A percentile compares a stretch with the other conserved stretches of the same genome.
These are phyloP conservation scores for Saitozyma sp. DNA, from an alignment of 768 basidiomycete species.

Conservation along the genomic window DNA sequence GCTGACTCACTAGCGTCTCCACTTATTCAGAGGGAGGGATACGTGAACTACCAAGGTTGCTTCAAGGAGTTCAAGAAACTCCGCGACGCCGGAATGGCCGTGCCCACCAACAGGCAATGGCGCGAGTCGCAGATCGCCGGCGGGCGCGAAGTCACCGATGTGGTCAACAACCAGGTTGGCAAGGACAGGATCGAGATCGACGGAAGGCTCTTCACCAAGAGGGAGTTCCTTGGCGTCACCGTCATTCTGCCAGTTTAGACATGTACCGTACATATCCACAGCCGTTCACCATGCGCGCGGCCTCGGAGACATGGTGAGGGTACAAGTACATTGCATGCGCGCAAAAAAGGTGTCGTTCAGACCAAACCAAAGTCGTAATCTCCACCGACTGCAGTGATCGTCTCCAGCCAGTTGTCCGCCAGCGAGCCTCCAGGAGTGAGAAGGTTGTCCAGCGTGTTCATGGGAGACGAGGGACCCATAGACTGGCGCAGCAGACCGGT, in stretches of 20 bases:
- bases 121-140: conserved; percentile 45
- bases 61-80: conserved; percentile 46
- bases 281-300: no score
- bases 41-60: conserved; percentile 42
- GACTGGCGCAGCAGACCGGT: no score
- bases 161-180: conserved; percentile 31
- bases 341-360: no score
- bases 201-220: conserved; percentile 35
- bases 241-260: conserved; percentile 41
- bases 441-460: no score
- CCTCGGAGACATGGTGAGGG: no score
- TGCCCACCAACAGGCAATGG: conserved; percentile 46
- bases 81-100: conserved; percentile 40
- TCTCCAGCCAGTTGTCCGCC: no score
- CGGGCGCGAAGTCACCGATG: conserved; percentile 39
- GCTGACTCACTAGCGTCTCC: conserved; percentile 26
- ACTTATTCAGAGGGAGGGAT: conserved; percentile 45
- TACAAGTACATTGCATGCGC: no score
- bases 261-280: no score
- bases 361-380: no score
- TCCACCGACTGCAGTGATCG: no score
- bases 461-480: no score
- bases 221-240: conserved; percentile 45
- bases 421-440: no score
- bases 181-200: conserved; percentile 20